Evolutionary conservation across 2,329 filamentous ascomycete species (phyloP).

Genomic region (Cercospora zeina): DNA sequence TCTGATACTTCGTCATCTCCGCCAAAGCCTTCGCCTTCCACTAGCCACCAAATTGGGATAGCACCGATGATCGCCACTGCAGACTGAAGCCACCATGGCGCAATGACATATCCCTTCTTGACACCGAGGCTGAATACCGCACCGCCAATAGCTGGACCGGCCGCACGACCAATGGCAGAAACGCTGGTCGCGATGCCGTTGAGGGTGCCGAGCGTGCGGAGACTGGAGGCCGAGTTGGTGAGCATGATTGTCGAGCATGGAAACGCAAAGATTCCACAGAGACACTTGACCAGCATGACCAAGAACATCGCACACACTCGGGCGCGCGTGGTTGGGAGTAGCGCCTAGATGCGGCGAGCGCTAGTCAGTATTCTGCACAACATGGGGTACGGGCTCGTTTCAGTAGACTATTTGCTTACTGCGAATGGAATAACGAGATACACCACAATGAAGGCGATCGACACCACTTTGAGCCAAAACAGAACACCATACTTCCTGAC

Average conservation of each 20-base stretch:
- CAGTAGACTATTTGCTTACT: not conserved
- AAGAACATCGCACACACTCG: slow-evolving; percentile 64
- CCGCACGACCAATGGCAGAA: slow-evolving; percentile 74
- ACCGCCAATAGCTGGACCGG: slow-evolving; percentile 74
- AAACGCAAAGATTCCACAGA: slow-evolving; percentile 79
- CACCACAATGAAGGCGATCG: slow-evolving; percentile 64
- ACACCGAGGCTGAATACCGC: slow-evolving; percentile 74
- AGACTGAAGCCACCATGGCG: slow-evolving; percentile 79
- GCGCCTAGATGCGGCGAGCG: slow-evolving; percentile 43
- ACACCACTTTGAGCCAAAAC: slow-evolving; percentile 68
- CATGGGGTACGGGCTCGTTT: not conserved
- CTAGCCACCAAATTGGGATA: slow-evolving; percentile 71
- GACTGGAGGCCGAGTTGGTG: slow-evolving; percentile 77
- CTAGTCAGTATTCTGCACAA: not conserved
- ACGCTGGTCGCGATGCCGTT: slow-evolving; percentile 88
- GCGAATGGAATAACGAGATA: slow-evolving; percentile 84
- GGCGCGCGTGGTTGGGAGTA: slow-evolving; percentile 53
- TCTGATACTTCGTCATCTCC: slow-evolving; percentile 43
- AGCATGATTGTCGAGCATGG: slow-evolving; percentile 87
- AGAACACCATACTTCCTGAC: slow-evolving; percentile 73
- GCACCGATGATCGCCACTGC: slow-evolving; percentile 63
- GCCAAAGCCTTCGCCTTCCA: slow-evolving; percentile 69
- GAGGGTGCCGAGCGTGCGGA: slow-evolving; percentile 78
- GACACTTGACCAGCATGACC: slow-evolving; percentile 72
- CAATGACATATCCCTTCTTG: slow-evolving; percentile 70